phyloP scores from a whole-genome alignment of 148 eudicot species.

The Vaccinium macrocarpon region DNA sequence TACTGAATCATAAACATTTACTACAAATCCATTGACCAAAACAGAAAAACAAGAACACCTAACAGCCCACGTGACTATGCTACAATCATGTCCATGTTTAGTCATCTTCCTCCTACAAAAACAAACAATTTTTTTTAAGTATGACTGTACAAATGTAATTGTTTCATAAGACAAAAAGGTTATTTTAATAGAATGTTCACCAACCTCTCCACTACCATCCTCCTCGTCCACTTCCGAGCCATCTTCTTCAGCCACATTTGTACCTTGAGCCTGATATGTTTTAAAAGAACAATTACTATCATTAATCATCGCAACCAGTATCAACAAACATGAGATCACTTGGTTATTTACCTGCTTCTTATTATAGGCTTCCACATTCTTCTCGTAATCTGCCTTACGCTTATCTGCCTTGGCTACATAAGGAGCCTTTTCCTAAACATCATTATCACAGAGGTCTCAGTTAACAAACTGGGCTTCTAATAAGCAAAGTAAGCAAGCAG shows the following conservation, averaged over 20 bases:
- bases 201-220: constrained; percentile 38
- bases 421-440: constrained; percentile 39
- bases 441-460: background rate
- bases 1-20: background rate
- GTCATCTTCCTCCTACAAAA: constrained; percentile 12
- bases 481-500: background rate
- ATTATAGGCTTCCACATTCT: constrained; percentile 30
- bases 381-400: constrained; percentile 33
- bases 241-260: constrained; percentile 30
- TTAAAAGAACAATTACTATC: background rate
- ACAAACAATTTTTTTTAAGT: background rate
- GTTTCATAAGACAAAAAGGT: background rate
- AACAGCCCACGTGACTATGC: constrained; percentile 5
- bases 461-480: background rate
- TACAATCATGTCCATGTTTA: background rate
- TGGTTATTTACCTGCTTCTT: constrained; percentile 20
- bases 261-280: constrained; percentile 18
- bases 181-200: background rate
- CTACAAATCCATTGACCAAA: background rate
- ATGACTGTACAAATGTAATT: background rate
- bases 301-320: background rate
- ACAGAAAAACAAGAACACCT: background rate
- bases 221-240: constrained; percentile 43
- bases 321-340: background rate
- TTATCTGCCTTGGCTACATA: constrained; percentile 31